Base-by-base conservation (phyloP, 495 filamentous ascomycete genomes). In the Chaetomium cochliodes region DNA sequence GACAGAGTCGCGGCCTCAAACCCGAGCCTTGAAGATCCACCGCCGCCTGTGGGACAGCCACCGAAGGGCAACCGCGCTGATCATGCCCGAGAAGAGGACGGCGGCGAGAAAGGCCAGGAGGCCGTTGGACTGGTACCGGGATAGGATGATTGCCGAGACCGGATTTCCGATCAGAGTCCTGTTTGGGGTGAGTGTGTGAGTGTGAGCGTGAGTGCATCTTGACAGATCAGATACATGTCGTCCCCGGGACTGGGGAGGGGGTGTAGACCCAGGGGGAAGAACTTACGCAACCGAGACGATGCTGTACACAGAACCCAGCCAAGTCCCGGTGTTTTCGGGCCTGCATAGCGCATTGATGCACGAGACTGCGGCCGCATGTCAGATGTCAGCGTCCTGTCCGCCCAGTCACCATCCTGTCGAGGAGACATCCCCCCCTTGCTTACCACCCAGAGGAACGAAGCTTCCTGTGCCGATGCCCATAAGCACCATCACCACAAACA, bases 391-490 rank as follows among this genome's bases (percentile, higher is more conserved):
- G 8, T 49, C 22, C 47, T 3, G 20, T 12, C 47, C 22, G 9
- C 0, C 22, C 20, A 18, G 41, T 44, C 41, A 16, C 20, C 47
- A 25, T 50, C 20, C 8, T 28, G 0, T 11, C 18, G 30, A 13
- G 28, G 33, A 39, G 30, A 18, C n/a, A 56, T 15, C 5, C 30
- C 33, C 6, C 9, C 33, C 33, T 37, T 37, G 33, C 63, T 64
- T 65, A 71, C 73, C 70, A 23, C 66, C 72, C 33, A 75, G 66
- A 15, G 73, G 68, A 7, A 76, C 72, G 47, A 69, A 69, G 9
- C 68, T 70, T 6, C 73, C 73, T 2, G 70, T 76, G 0, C 72
- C 72, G 13, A 73, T 61, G 16, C 73, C 73, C 65, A 76, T 68
- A 1, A 69, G 51, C 41, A 69, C 56, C 0, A 67, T 63, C 5